Base-by-base conservation (phyloP, 805 yeast species). In the Suhomyces canberraensis region DNA sequence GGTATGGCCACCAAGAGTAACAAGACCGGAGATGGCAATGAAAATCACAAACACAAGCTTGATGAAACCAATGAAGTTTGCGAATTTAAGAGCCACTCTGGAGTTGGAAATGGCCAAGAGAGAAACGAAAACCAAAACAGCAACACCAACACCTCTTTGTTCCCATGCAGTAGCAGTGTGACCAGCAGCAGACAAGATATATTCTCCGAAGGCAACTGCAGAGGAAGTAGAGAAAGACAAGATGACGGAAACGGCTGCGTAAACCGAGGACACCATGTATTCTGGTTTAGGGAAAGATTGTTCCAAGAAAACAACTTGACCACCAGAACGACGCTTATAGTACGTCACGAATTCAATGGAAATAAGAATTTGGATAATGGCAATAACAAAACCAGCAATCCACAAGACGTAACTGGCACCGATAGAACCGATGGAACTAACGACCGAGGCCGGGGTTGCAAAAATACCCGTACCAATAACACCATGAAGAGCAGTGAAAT, bases 381-480 rank as follows among this genome's bases (percentile, higher is more conserved):
- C 61, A 35, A 71, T 61, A 21, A 69, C 31, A 40, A 60, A 68
- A 9, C 75, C 70, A 16, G 53, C 47, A 2, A 62, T 46, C 75
- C 75, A 70, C n/a, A 70, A 49, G 3, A 70, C 60, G 35, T 69
- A 70, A 4, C 69, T 48, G 8, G 70, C 63, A 21, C 75, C 75
- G 29, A 70, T 47, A 1, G 71, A 64, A 1, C 75, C 74, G 36
- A 67, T 57, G 2, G 69, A 58, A n/a, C 51, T 54, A n/a, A 71
- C 69, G 39, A 83, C 71, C 1, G 78, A 66, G 3, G 81, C 76
- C 4, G 89, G 85, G 0, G 84, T 80, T 9, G 84, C 77, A 54
- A 83, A 83, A 32, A 83, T 81, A 60, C 89, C 89, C 0, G 89
- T 82, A 44, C 90, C 90, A 29, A 83, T 69, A 65, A 83, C 76